Conservation (phyloP, 306 rosid genomes). For the Oxytropis ochrocephala region DNA sequence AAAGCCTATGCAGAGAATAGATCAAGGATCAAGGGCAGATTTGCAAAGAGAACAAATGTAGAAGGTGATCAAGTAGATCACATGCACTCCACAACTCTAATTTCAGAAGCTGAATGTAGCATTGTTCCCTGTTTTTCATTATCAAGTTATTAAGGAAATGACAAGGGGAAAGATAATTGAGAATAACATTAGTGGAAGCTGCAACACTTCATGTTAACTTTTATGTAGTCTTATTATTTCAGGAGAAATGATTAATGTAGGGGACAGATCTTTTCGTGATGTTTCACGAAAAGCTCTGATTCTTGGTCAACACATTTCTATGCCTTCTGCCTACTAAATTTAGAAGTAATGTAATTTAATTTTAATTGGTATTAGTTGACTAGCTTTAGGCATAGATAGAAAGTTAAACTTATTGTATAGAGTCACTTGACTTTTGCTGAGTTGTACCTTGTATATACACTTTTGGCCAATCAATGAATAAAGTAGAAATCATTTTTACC, state of each 20-base stretch:
- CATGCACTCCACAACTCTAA: too few species aligned
- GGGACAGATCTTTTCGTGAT: neutral
- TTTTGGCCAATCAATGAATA: too few species aligned
- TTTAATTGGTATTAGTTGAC: too few species aligned
- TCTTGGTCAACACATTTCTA: neutral
- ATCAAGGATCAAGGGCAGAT: conserved; percentile 79
- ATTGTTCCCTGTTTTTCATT: conserved; percentile 47
- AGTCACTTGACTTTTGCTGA: too few species aligned
- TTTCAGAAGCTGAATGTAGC: conserved; percentile 49
- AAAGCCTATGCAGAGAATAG: conserved; percentile 91
- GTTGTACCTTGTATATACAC: too few species aligned
- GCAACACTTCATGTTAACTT: neutral
- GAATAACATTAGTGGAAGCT: neutral
- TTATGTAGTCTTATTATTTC: neutral
- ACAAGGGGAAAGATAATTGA: neutral
- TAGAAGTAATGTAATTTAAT: too few species aligned
- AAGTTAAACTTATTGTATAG: too few species aligned
- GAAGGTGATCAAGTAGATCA: conserved; percentile 55
- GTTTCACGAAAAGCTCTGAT: neutral
- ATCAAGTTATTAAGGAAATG: neutral
- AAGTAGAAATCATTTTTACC: too few species aligned
- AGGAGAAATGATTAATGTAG: neutral
- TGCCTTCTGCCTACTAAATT: too few species aligned
- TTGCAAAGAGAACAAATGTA: conserved; percentile 56
- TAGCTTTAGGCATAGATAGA: too few species aligned